phyloP scores from a whole-genome alignment of 352 stramenopile species.

The Lagenidium sp. region DNA sequence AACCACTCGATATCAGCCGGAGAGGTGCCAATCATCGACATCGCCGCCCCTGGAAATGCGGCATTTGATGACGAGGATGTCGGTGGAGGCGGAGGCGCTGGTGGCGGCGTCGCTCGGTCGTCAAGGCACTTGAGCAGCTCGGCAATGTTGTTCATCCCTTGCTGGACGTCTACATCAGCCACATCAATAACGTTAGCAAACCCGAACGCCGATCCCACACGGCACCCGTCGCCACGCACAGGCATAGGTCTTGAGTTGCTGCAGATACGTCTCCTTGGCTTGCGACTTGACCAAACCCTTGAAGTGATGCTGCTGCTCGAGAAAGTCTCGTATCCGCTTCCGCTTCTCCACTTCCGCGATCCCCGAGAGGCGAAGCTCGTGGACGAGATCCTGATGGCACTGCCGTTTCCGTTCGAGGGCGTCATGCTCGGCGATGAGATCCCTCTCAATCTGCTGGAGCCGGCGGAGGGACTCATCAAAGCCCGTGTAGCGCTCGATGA shows the following conservation, averaged over 20 bases:
- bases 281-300: conserved; percentile 27
- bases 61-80: too few species aligned
- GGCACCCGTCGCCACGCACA: conserved; percentile 15
- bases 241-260: conserved; percentile 38
- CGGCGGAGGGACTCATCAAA: conserved; percentile 22
- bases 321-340: conserved; percentile 40
- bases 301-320: conserved; percentile 31
- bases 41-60: too few species aligned
- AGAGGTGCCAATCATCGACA: too few species aligned
- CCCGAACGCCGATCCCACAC: not conserved
- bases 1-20: not conserved
- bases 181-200: not conserved
- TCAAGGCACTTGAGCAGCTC: conserved; percentile 47
- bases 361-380: conserved; percentile 32
- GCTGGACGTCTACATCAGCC: conserved; percentile 25
- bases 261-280: conserved; percentile 26
- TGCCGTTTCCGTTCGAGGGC: conserved; percentile 21
- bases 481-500: conserved; percentile 37
- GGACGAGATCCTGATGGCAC: conserved; percentile 17
- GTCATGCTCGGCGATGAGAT: conserved; percentile 18
- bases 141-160: conserved; percentile 44
- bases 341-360: conserved; percentile 40
- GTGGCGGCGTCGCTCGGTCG: conserved; percentile 11
- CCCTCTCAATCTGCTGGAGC: conserved; percentile 40
- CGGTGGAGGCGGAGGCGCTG: not conserved